A percentile compares a stretch with the other conserved stretches of the same genome.
Evolutionary conservation across 306 rosid species (phyloP).

Genomic region (Rubus idaeus): DNA sequence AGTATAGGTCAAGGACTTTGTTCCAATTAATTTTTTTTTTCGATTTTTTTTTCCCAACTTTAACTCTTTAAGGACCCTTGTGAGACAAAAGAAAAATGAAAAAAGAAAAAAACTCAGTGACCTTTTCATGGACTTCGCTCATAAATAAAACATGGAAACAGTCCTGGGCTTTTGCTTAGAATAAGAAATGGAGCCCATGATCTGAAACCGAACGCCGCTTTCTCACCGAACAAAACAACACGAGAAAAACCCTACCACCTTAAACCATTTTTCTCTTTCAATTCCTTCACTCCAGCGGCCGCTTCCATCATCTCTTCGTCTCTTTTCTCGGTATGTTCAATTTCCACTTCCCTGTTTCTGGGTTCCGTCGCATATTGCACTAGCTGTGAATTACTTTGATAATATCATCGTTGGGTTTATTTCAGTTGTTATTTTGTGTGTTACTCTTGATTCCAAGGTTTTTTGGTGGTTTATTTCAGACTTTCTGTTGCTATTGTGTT

Average conservation of each 20-base stretch:
- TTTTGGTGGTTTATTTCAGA: not conserved
- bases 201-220: not conserved
- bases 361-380: not conserved
- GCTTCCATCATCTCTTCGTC: not conserved
- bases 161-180: not conserved
- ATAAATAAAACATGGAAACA: not conserved
- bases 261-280: not conserved
- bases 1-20: no score
- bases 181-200: not conserved
- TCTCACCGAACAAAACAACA: not conserved
- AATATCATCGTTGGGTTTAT: not conserved
- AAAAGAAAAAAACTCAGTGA: no score
- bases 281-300: not conserved
- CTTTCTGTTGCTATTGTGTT: not conserved
- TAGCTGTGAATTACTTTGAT: not conserved
- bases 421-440: not conserved
- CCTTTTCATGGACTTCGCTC: no score
- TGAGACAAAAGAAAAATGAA: no score
- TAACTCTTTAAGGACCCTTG: no score
- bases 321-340: not conserved
- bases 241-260: not conserved
- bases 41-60: no score
- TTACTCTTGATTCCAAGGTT: not conserved
- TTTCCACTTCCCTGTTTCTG: not conserved
- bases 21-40: no score